These are phyloP conservation scores for Fagopyrum esculentum DNA, from an alignment of 148 eudicot species.

Conservation along the genomic window DNA sequence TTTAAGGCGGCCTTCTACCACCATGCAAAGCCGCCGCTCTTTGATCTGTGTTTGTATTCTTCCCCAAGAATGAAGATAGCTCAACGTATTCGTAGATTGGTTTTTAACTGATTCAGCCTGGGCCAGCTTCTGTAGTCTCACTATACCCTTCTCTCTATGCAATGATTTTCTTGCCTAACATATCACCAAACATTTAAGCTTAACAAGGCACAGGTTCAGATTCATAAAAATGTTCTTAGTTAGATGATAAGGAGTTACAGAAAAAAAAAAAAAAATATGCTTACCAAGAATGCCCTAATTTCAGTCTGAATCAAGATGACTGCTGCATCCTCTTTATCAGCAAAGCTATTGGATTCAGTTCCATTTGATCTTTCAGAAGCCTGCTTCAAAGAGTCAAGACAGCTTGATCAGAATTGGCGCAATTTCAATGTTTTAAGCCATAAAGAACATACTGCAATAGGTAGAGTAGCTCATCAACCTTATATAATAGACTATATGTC, in stretches of 20 bases:
- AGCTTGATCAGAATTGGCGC: too few species aligned
- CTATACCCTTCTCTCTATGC: slow-evolving; percentile 48
- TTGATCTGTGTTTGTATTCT: slow-evolving; percentile 64
- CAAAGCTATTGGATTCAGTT: slow-evolving; percentile 16
- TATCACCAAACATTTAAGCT: neutral
- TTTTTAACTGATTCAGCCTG: slow-evolving; percentile 42
- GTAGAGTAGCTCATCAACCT: too few species aligned
- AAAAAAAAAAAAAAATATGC: neutral
- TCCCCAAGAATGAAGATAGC: slow-evolving; percentile 72
- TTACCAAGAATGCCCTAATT: slow-evolving; percentile 60
- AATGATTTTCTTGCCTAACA: slow-evolving; percentile 59
- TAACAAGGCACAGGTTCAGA: neutral
- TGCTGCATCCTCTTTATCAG: slow-evolving; percentile 48
- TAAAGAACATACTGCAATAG: too few species aligned
- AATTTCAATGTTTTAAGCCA: too few species aligned
- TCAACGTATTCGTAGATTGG: slow-evolving; percentile 61
- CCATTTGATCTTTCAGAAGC: slow-evolving; percentile 31
- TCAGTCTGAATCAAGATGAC: slow-evolving; percentile 72
- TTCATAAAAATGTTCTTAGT: neutral
- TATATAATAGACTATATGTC: too few species aligned
- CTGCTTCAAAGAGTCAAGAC: neutral
- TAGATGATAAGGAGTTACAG: neutral
- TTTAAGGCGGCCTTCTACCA: slow-evolving; percentile 53
- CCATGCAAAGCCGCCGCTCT: slow-evolving; percentile 79
- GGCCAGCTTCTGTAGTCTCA: slow-evolving; percentile 47